Percentiles rank a stretch among this genome's conserved stretches.
Evolutionary conservation across 1,139 yeast genomes (phyloP).

Genomic region (Suhomyces terraborum): DNA sequence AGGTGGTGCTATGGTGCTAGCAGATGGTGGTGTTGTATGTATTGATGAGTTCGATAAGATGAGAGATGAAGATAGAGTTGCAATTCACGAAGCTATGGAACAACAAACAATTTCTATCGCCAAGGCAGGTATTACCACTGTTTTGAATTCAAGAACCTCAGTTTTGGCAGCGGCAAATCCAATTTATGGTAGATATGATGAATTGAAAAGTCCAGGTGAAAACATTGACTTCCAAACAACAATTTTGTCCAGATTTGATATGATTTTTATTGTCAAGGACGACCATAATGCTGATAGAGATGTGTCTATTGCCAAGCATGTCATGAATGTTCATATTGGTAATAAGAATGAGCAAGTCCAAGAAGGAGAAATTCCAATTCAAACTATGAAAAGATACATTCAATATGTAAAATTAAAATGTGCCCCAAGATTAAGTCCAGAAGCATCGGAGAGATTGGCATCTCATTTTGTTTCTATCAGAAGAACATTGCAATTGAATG

Average conservation of each 20-base stretch:
- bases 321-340: slow-evolving; percentile 92
- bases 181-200: slow-evolving; percentile 93
- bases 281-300: slow-evolving; percentile 89
- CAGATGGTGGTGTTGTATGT: slow-evolving; percentile 99
- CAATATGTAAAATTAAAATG: slow-evolving; percentile 87
- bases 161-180: slow-evolving; percentile 99
- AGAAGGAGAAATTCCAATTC: slow-evolving; percentile 88
- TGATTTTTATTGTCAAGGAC: slow-evolving; percentile 96
- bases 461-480: slow-evolving; percentile 93
- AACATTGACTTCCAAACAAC: slow-evolving; percentile 98
- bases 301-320: slow-evolving; percentile 89
- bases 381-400: slow-evolving; percentile 87
- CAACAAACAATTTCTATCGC: slow-evolving; percentile 99
- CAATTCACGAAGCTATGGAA: slow-evolving; percentile 99
- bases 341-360: slow-evolving; percentile 50
- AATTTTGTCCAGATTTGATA: slow-evolving; percentile 93
- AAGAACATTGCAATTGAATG: slow-evolving; percentile 78
- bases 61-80: slow-evolving; percentile 99
- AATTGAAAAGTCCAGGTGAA: slow-evolving; percentile 94
- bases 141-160: slow-evolving; percentile 90
- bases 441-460: slow-evolving; percentile 89
- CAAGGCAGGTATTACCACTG: slow-evolving; percentile 97
- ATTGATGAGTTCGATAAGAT: slow-evolving; percentile 98
- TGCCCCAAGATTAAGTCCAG: slow-evolving; percentile 89
- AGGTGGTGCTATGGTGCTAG: slow-evolving; percentile 99